Base-by-base conservation (phyloP, 805 yeast genomes). In the Kluyveromyces dobzhanskii region DNA sequence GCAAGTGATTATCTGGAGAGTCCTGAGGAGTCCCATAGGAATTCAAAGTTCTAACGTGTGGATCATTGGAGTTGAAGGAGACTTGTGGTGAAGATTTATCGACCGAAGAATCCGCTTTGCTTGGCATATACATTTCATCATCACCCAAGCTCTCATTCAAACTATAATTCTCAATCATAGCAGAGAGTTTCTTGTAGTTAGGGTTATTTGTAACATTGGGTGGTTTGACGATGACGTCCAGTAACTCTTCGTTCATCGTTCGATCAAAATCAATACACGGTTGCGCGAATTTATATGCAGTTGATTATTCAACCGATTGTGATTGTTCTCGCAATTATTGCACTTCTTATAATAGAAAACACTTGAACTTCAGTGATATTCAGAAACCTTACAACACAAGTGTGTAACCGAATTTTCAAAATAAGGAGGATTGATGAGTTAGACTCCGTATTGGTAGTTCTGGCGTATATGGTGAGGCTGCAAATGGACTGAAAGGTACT, bases 121-220 rank as follows among this genome's bases (percentile, higher is more conserved):
- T 7, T 32, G 30, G 30, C 29, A 25, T 16, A 26, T 24, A 34
- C 11, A 34, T 47, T 4, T 42, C 44, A 4, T 44, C 47, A 25
- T 35, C 38, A n/a, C n/a, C 24, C 5, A 39, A 35, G n/a, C 43
- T 50, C 27, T 44, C 41, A 25, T 51, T 44, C 3, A 51, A 32
- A 3, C 54, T 48, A 30, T 34, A 34, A 14, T 34, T 24, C 21
- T 56, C 59, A 8, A 56, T 51, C 58, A 56, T 50, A 14, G 51
- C 56, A 3, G 61, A 51, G 5, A 56, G 49, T 31, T 53, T 46
- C 36, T 56, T 48, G 10, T 55, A 44, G 32, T 51, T 54, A 4
- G 49, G 39, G 19, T 47, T 18, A 45, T 40, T n/a, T 45, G 42
- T n/a, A 45, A 38, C 19, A 41, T 40, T 17, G 39, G 36, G 12